Evolutionary conservation across 2,329 filamentous ascomycete genomes (phyloP), one percentile per base, ranked within the genome.

Genomic region (Aspergillus sp.): DNA sequence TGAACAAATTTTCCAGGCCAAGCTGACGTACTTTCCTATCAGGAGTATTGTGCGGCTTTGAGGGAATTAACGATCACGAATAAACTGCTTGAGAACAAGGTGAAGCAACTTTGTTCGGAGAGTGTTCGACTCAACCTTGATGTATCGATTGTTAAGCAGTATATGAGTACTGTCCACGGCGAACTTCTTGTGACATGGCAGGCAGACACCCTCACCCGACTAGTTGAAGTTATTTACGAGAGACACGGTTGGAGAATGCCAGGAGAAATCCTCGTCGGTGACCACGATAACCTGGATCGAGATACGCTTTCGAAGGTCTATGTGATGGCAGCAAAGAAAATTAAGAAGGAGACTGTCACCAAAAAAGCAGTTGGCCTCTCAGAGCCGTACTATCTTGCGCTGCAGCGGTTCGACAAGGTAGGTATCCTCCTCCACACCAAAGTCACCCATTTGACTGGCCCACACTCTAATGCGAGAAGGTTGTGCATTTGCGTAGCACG

Each of bases 181-280:
- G 68, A 71, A 3, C 57, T 66, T 30, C 62, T 72, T 32, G 60
- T 62, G n/a, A 71, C 63, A 36, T 74, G 71, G 70, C 67, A 74
- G 52, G 71, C 71, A 13, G 68, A 74, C 50, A 65, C 65, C n/a
- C 64, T 74, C 13, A 74, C 71, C 2, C 67, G 69, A 20, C 64
- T 74, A n/a, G 66, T 74, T 48, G 71, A 72, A 45, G 64, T 70
- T 20, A 62, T 68, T 13, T 64, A 70, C 56, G 56, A 63, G 36
- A 58, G 51, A 9, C 65, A 69, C 42, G 47, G 59, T 13, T 60
- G 60, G 52, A 69, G 63, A 44, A 36, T 71, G 24, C 64, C 64
- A 1, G 60, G 57, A 9, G 64, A 64, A 3, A 22, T 68, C 12
- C 58, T 58, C 41, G 55, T 68, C 5, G 58, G 63, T 9, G 59